Percentiles rank a stretch among this genome's conserved stretches.
Evolutionary conservation across 2,329 filamentous ascomycete genomes (phyloP).

Genomic region (Fusarium subtropicale): DNA sequence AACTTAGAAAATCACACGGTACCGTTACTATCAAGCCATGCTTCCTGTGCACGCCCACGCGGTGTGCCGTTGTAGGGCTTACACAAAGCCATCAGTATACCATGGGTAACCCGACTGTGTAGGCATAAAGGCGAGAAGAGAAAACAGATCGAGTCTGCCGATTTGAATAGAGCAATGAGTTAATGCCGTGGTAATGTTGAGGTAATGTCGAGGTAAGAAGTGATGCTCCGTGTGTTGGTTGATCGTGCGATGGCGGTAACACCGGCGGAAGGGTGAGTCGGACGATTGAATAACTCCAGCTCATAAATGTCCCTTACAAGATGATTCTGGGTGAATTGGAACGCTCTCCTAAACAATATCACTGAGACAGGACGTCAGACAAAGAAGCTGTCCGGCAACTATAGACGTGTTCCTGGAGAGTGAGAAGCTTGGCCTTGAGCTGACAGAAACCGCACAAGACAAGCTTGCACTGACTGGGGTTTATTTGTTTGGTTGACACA

Average conservation of each 20-base stretch:
- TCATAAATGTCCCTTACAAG: background rate
- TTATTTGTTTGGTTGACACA: background rate
- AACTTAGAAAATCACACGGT: conserved; percentile 25
- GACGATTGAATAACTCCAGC: conserved; percentile 1
- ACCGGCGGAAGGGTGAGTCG: conserved; percentile 27
- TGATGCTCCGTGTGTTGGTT: conserved; percentile 4
- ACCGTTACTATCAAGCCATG: conserved; percentile 15
- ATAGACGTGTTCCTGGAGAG: background rate
- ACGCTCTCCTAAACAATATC: background rate
- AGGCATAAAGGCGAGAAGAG: conserved; percentile 8
- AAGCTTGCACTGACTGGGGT: background rate
- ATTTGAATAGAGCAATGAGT: background rate
- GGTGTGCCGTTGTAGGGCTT: conserved; percentile 17
- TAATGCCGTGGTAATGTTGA: background rate
- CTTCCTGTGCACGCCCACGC: conserved; percentile 25
- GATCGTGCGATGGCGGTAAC: conserved; percentile 31
- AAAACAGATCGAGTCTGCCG: background rate
- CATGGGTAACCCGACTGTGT: conserved; percentile 9
- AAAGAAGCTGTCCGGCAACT: background rate
- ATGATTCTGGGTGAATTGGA: background rate
- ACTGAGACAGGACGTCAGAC: background rate
- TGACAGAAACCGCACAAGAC: background rate
- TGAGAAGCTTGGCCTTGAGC: background rate
- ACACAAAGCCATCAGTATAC: conserved; percentile 13
- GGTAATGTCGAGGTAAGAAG: background rate